Conservation (phyloP, 495 filamentous ascomycete species). For the Durotheca rogersii region DNA sequence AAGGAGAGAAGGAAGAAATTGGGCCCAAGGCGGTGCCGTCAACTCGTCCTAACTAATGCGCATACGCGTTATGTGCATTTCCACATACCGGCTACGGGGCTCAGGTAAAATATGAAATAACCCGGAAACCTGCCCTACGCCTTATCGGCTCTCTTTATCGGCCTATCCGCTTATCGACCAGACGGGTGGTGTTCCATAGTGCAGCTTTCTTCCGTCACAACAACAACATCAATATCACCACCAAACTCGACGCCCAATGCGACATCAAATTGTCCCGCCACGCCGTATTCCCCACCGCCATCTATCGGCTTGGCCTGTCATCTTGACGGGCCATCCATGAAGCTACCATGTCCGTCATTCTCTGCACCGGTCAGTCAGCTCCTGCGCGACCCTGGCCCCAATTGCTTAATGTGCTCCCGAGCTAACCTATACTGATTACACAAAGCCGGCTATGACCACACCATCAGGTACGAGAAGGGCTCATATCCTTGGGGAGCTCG, state of each 20-base stretch:
- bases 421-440: slow-evolving; percentile 14
- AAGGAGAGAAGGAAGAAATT: no score
- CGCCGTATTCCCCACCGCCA: neutral
- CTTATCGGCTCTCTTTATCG: no score
- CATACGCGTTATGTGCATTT: no score
- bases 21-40: no score
- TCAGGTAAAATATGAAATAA: no score
- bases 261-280: neutral
- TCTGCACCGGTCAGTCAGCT: slow-evolving; percentile 70
- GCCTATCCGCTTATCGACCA: no score
- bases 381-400: neutral
- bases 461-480: slow-evolving; percentile 93
- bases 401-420: slow-evolving; percentile 1
- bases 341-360: slow-evolving; percentile 75
- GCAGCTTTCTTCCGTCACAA: no score
- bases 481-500: no score
- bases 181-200: no score
- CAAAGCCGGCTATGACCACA: slow-evolving; percentile 95
- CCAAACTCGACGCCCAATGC: slow-evolving; percentile 2
- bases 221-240: neutral
- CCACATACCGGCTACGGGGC: no score
- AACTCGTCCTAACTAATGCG: no score
- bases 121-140: no score
- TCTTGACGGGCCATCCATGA: slow-evolving; percentile 10
- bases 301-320: slow-evolving; percentile 6